Evolutionary conservation across 1,284 basidiomycete genomes (phyloP), one percentile per base, ranked within the genome.

Genomic region (Bjerkandera adusta): DNA sequence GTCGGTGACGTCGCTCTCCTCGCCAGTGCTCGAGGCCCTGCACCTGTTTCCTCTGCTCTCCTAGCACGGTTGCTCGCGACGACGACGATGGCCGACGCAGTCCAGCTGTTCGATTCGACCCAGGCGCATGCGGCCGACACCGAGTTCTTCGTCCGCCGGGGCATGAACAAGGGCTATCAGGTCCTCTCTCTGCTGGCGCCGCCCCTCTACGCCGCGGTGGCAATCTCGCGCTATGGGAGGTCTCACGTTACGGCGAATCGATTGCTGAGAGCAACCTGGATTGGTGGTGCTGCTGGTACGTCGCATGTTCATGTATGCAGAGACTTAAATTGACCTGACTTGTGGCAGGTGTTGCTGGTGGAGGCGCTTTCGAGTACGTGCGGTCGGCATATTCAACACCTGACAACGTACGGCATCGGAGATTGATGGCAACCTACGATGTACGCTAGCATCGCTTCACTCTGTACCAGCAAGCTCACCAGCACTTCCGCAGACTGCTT

Each of bases 261-360:
- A 29, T 54, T 83, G 10, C 68, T 89, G 34, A 76, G 83, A 15
- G 77, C 84, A 25, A 84, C 83, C 7, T 89, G 85, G 85, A 54
- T 81, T 5, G 81, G 81, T 30, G 83, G 85, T 27, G 63, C 75
- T 27, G 64, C 65, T 44, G 85, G 85, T 79, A 56, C 33, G 68
- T 59, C 8, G 22, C 11, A 7, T 6, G n/a, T 3, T 13, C 22
- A 22, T 16, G 29, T 24, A 30, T 43, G 12, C 20, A 3, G 24
- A 22, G 2, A 26, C 5, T 45, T 5, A 34, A n/a, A n/a, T 26
- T 27, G 21, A 39, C 41, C n/a, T 25, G 26, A 35, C 21, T 40
- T 13, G 8, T 16, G 54, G n/a, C 57, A 68, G 68, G 67, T 57
- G 66, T 63, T 55, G 67, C 58, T 3, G 63, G 62, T 12, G 76